Conservation (phyloP, 768 basidiomycete species). For the Phlebiopsis flavidoalba region DNA sequence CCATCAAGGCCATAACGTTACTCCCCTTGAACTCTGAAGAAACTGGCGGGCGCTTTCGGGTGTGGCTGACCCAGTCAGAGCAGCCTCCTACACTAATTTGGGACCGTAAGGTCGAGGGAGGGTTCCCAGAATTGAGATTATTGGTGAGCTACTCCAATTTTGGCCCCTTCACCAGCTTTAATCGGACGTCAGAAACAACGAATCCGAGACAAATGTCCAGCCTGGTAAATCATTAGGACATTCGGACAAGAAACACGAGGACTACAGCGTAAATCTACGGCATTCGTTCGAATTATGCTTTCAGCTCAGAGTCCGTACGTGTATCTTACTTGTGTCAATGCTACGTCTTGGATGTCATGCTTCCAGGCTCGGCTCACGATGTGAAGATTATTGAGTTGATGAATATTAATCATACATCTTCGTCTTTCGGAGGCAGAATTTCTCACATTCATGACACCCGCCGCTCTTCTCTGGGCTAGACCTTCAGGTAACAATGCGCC, state of each 20-base stretch:
- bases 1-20: constrained; percentile 60
- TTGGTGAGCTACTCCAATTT: constrained; percentile 45
- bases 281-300: background rate
- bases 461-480: too few relatives aligned
- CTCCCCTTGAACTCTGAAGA: constrained; percentile 75
- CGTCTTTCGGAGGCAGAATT: background rate
- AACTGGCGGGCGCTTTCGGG: constrained; percentile 84
- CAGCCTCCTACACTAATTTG: constrained; percentile 54
- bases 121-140: constrained; percentile 87
- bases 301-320: background rate
- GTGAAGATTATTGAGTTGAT: too few relatives aligned
- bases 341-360: too few relatives aligned
- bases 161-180: background rate
- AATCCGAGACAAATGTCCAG: constrained; percentile 75
- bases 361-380: too few relatives aligned
- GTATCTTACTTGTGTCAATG: background rate
- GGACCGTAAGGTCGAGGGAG: constrained; percentile 89
- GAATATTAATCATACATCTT: background rate
- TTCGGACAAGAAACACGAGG: constrained; percentile 62
- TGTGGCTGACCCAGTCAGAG: constrained; percentile 63
- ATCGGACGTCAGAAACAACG: constrained; percentile 68
- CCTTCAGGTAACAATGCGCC: too few relatives aligned
- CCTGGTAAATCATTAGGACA: constrained; percentile 84
- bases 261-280: background rate
- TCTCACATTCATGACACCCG: too few relatives aligned